Percentiles rank a stretch among this genome's conserved stretches.
phyloP scores from a whole-genome alignment of 163 green algal species.

The Prototheca cutis region DNA sequence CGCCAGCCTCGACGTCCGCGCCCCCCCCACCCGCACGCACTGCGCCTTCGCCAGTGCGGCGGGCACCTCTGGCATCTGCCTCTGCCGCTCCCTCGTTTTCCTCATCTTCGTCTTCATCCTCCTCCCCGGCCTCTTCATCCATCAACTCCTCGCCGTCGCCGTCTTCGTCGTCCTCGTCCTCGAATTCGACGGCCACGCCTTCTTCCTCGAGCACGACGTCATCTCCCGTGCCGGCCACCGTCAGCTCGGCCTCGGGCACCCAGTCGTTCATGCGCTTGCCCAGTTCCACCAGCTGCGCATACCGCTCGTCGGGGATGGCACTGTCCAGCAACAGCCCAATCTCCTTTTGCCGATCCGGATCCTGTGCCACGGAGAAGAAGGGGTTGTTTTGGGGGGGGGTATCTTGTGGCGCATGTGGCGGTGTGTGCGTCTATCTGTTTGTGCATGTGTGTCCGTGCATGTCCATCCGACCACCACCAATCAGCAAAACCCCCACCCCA shows the following conservation, averaged over 20 bases:
- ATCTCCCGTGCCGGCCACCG: slow-evolving; percentile 19
- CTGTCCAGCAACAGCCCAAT: slow-evolving; percentile 66
- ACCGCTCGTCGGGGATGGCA: slow-evolving; percentile 59
- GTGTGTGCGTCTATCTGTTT: too few relatives aligned
- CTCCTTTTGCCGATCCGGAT: slow-evolving; percentile 68
- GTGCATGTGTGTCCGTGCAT: too few relatives aligned
- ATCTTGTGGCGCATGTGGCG: neutral
- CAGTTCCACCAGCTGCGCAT: slow-evolving; percentile 71
- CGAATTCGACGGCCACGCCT: slow-evolving; percentile 80
- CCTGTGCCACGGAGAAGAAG: too few relatives aligned
- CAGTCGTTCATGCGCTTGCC: slow-evolving; percentile 91
- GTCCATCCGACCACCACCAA: too few relatives aligned
- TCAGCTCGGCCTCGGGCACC: slow-evolving; percentile 32
- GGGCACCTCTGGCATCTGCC: too few relatives aligned
- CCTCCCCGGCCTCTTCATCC: slow-evolving; percentile 63
- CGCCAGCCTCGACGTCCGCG: slow-evolving; percentile 28
- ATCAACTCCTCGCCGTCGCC: slow-evolving; percentile 38
- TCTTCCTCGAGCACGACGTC: slow-evolving; percentile 58
- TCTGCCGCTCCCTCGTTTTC: too few relatives aligned
- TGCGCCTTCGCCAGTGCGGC: too few relatives aligned
- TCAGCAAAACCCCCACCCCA: too few relatives aligned
- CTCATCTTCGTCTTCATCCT: slow-evolving; percentile 42
- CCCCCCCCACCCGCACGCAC: slow-evolving; percentile 8
- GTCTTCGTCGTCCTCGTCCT: slow-evolving; percentile 70
- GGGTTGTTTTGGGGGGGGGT: neutral